phyloP scores from a whole-genome alignment of 768 basidiomycete genomes.

The Mrakia frigida region DNA sequence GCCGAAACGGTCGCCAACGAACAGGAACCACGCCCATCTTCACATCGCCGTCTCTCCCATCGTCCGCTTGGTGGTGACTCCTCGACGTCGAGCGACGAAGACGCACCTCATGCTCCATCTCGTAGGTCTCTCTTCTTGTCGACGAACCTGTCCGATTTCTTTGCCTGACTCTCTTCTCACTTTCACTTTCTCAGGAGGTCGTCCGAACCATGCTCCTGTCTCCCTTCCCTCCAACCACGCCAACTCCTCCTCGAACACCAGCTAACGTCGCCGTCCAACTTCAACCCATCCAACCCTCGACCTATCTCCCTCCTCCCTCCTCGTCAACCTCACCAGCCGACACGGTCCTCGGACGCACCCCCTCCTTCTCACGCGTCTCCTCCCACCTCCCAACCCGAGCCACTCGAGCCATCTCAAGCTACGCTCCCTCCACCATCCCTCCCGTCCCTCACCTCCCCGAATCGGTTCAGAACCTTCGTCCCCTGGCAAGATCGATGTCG shows the following conservation, averaged over 20 bases:
- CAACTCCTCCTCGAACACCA: background rate
- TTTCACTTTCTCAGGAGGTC: background rate
- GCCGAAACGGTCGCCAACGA: background rate
- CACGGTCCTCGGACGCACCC: background rate
- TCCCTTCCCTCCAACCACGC: background rate
- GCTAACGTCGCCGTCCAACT: background rate
- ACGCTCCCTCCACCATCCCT: background rate
- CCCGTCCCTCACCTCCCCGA: background rate
- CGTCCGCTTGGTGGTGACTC: background rate
- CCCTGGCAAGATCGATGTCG: background rate
- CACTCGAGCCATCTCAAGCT: background rate
- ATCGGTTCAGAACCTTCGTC: background rate
- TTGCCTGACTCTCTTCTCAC: background rate
- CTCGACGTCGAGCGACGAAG: background rate
- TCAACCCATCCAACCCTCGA: background rate
- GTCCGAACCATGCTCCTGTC: conserved; percentile 3
- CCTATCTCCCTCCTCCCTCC: background rate
- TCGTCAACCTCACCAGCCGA: background rate
- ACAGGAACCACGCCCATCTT: background rate
- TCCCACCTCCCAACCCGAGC: background rate
- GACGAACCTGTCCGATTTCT: background rate
- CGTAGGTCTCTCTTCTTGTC: background rate
- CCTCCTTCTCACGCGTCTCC: background rate
- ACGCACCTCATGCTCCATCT: conserved; percentile 4
- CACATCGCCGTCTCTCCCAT: background rate